Evolutionary conservation across 2,329 filamentous ascomycete genomes (phyloP), one percentile per base, ranked within the genome.

Genomic region (Diplodia scrobiculata): DNA sequence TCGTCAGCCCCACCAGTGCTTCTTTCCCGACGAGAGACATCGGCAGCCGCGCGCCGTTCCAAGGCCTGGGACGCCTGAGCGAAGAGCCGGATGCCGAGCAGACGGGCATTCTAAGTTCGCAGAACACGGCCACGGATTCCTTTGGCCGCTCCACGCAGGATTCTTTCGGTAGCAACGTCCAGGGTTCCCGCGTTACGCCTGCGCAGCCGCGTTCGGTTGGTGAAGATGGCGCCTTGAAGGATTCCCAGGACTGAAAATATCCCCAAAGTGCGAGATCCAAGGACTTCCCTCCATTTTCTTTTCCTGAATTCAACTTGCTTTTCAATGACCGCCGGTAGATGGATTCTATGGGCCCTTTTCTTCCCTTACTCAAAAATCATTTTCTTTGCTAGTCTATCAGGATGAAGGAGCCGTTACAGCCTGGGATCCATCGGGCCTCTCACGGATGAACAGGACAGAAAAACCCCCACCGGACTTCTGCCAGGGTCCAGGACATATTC

Each of bases 161-260:
- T n/a, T 62, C 58, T 0, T 50, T 62, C n/a, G 45, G 29, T 2
- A 62, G 45, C 58, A 36, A 7, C 27, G 21, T 62, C 45, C 41
- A 62, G 29, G 41, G 45, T 3, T 62, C 45, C 11, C 41, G 14
- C 27, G 29, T 50, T 5, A 62, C 45, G 10, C 27, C 58, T 2
- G 34, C 58, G 1, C 45, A 51, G 38, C 58, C 58, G 17, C 45
- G 29, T 5, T 34, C 52, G 13, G n/a, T 3, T 3, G 32, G 9
- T 3, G 27, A n/a, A 29, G n/a, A 19, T 32, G 19, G 1, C 11
- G 14, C 5, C 29, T 17, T 10, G 13, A 14, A 58, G 34, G 7
- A 58, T 6, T 45, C 5, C 10, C 19, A 29, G 21, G 14, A 32
- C 27, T 53, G 27, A 53, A 13, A 2, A 9, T n/a, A 2, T 19